Evolutionary conservation across 306 rosid genomes (phyloP).

Genomic region (Calophaca sinica): DNA sequence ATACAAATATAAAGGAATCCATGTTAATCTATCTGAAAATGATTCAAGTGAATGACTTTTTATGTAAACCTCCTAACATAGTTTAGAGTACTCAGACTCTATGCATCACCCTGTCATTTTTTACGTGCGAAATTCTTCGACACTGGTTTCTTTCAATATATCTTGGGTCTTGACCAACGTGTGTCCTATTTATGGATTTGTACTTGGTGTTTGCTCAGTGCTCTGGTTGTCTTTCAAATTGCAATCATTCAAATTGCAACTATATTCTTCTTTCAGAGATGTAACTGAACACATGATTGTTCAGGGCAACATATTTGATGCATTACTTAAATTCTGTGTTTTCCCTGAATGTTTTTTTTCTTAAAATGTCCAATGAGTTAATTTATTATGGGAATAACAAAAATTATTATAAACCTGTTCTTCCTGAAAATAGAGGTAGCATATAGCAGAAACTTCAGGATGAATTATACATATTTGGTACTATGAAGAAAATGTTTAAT

Average conservation of each 20-base stretch:
- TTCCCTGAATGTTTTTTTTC: not conserved
- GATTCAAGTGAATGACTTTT: constrained; percentile 1
- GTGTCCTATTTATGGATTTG: constrained; percentile 8
- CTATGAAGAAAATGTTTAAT: constrained; percentile 3
- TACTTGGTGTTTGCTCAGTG: not conserved
- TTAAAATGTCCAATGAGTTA: not conserved
- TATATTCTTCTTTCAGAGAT: constrained; percentile 30
- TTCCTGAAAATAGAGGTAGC: constrained; percentile 7
- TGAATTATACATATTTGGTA: not conserved
- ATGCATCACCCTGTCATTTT: not conserved
- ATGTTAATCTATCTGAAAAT: constrained; percentile 7
- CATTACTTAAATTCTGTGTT: constrained; percentile 16
- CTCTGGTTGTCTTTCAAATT: not conserved
- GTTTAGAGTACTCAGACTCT: not conserved
- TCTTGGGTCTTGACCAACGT: not conserved
- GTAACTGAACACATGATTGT: constrained; percentile 1
- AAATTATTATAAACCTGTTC: not conserved
- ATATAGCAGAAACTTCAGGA: not conserved
- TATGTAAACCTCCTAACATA: constrained; percentile 24
- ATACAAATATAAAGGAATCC: constrained; percentile 5
- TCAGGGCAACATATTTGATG: constrained; percentile 22
- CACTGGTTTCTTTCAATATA: constrained; percentile 9
- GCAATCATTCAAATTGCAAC: constrained; percentile 12
- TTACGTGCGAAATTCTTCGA: not conserved
- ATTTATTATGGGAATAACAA: constrained; percentile 2